These are phyloP conservation scores for Dendrobium chrysotoxum DNA, from an alignment of 106 monocot species.

Conservation along the genomic window DNA sequence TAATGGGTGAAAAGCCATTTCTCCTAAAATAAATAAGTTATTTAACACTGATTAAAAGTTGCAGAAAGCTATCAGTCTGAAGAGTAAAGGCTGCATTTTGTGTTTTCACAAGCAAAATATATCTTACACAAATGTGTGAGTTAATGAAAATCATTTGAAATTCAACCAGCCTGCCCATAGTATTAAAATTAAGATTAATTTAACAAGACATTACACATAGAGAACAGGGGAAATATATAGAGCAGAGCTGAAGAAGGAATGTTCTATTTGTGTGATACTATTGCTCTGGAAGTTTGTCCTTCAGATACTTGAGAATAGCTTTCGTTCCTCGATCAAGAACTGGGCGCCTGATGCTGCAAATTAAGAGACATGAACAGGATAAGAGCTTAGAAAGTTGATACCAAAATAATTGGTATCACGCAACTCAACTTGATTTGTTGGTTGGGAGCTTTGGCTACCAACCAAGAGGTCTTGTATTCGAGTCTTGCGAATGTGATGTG, in stretches of 20 bases:
- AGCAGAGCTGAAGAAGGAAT: background rate
- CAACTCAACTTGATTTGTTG: no score
- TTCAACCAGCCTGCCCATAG: background rate
- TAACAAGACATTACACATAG: background rate
- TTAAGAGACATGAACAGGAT: background rate
- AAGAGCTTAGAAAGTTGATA: background rate
- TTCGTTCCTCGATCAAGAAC: constrained; percentile 87
- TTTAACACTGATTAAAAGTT: no score
- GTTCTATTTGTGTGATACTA: constrained; percentile 9
- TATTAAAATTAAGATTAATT: background rate
- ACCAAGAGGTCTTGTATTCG: no score
- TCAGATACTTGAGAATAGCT: constrained; percentile 76
- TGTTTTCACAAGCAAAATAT: background rate
- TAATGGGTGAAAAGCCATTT: no score
- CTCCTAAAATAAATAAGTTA: no score
- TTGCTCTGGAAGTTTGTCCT: constrained; percentile 60
- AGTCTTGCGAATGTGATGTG: no score
- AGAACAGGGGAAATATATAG: background rate
- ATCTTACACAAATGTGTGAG: background rate
- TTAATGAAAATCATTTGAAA: background rate
- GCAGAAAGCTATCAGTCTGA: no score
- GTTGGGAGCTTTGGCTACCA: no score
- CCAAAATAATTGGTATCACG: no score
- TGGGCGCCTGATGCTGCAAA: constrained; percentile 71
- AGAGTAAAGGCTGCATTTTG: no score